Conservation (phyloP, 225 moss, liverwort and hornwort species). For the Bryum argenteum region DNA sequence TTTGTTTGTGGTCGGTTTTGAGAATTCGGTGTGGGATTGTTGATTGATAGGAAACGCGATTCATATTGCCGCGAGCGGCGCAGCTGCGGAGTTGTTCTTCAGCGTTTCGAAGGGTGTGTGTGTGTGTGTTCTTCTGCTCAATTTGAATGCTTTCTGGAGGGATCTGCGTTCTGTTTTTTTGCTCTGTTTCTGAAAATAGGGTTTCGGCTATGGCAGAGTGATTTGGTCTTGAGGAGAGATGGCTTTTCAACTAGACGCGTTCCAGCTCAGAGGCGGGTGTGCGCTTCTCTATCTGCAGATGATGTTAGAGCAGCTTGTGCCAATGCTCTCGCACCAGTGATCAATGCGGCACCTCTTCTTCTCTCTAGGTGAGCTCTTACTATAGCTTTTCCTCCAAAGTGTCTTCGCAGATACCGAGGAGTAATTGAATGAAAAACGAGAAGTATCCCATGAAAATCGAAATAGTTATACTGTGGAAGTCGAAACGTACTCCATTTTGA, state of each 20-base stretch:
- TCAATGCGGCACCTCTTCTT: conserved; percentile 38
- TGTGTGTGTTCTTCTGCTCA: conserved; percentile 10
- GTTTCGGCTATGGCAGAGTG: conserved; percentile 26
- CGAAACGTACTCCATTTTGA: too few species aligned
- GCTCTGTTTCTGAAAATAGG: not conserved
- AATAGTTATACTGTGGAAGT: too few species aligned
- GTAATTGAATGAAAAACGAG: too few species aligned
- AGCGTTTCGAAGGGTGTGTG: conserved; percentile 37
- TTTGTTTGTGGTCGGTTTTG: not conserved
- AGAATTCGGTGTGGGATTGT: not conserved
- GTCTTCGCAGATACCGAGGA: too few species aligned
- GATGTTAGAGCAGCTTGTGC: conserved; percentile 31
- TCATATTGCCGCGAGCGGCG: conserved; percentile 9
- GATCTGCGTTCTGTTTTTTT: not conserved
- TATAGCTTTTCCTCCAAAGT: not conserved
- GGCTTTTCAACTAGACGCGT: conserved; percentile 4
- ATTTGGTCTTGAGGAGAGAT: conserved; percentile 24
- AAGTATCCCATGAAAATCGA: too few species aligned
- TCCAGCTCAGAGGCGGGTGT: not conserved
- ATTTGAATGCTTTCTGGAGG: not conserved
- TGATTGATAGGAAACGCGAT: conserved; percentile 27
- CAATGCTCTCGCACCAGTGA: conserved; percentile 25
- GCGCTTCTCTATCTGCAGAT: conserved; percentile 32
- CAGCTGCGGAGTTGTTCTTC: conserved; percentile 7
- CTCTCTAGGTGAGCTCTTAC: conserved; percentile 28